phyloP scores from a whole-genome alignment of 2,329 filamentous ascomycete species.

The Graphilbum fragrans region DNA sequence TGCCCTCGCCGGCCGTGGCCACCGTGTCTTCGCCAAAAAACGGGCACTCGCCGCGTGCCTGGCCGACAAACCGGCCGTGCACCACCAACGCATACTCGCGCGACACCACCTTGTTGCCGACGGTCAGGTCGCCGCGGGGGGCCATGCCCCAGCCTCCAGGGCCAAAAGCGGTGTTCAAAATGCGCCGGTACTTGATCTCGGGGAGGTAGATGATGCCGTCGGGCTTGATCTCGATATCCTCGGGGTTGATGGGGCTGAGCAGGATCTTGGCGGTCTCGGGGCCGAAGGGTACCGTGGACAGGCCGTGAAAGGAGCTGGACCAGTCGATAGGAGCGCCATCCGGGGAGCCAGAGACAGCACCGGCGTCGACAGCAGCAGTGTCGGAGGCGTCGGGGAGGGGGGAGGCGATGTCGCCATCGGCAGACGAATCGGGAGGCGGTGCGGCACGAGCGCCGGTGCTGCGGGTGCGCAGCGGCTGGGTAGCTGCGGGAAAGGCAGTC shows the following conservation, averaged over 20 bases:
- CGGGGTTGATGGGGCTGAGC: constrained; percentile 50
- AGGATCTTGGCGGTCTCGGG: constrained; percentile 58
- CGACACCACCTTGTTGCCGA: constrained; percentile 70
- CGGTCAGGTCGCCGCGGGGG: constrained; percentile 72
- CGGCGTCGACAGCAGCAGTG: not conserved
- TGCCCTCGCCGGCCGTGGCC: constrained; percentile 88
- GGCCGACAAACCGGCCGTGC: constrained; percentile 80
- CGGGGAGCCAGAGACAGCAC: constrained; percentile 7
- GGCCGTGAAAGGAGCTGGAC: constrained; percentile 72
- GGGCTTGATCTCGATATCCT: constrained; percentile 92
- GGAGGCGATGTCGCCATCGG: not conserved
- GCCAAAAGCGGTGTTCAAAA: constrained; percentile 82
- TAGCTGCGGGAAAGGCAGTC: too few species aligned
- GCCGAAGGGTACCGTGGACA: constrained; percentile 59
- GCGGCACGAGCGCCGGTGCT: not conserved
- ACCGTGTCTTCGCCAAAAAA: constrained; percentile 88
- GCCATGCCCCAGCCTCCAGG: constrained; percentile 93
- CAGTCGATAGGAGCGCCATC: constrained; percentile 50
- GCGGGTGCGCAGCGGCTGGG: too few species aligned
- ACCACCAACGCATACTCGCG: constrained; percentile 88
- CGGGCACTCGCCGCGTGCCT: constrained; percentile 87
- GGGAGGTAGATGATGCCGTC: constrained; percentile 94
- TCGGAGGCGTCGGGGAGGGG: not conserved
- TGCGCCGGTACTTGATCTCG: constrained; percentile 93
- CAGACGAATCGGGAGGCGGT: not conserved